Evolutionary conservation across 768 basidiomycete species (phyloP), one percentile per base, ranked within the genome.

Genomic region (Gelatoporia subvermispora): DNA sequence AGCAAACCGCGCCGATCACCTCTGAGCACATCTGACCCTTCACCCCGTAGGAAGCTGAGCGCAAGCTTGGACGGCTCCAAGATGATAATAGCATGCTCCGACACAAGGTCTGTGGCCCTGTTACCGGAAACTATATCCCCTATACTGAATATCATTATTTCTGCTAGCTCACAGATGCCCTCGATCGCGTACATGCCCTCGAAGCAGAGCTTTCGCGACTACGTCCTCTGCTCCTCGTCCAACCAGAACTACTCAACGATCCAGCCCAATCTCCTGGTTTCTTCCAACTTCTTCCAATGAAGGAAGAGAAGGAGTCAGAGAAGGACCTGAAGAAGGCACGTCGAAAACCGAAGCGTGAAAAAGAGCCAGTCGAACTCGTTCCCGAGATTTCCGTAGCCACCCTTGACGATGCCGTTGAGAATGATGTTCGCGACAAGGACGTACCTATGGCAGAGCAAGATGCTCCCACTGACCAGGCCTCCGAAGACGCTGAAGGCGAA

Each of bases 151-250:
- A 5, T 13, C 8, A 9, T 35, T 45, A 22, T 34, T 55, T 38
- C 5, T 49, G 7, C 15, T 60, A 88, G 86, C 70, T 90, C 5
- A 62, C 71, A 38, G 82, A 85, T 47, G 71, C 78, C 0, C 78
- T 83, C 53, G 57, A 61, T 4, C 77, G 84, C 35, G 64, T 83
- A 10, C 64, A 72, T 21, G 53, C 69, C 2, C 72, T 90, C 0
- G 87, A 89, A 65, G 58, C 72, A 10, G 87, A 90, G 60, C 69
- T 89, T 8, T 63, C 69, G 2, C 78, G 79, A 52, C 73, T 90
- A 2, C 79, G 80, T 41, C 88, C 88, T 0, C 64, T 88, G 31
- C 72, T 90, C 39, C 67, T 87, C 13, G 79, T 87, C 75, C 79
- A 83, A 41, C 78, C 83, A 23, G 53, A 63, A 11, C 17, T 69